phyloP scores from a whole-genome alignment of 2,329 filamentous ascomycete genomes.

The Teratosphaeria viscida region DNA sequence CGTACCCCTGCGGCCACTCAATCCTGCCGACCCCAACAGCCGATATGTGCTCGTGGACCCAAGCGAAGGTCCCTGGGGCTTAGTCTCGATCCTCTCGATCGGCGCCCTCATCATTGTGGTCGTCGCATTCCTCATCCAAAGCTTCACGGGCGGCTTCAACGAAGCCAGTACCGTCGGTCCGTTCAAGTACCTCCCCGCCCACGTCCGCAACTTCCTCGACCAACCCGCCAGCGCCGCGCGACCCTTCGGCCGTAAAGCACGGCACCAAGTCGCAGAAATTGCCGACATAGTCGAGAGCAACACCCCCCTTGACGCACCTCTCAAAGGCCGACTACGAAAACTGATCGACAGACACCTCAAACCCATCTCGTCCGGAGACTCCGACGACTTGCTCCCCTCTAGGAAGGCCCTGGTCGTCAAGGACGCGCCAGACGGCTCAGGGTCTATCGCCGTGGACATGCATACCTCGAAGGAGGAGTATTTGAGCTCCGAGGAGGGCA shows the following conservation, averaged over 20 bases:
- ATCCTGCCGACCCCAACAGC: conserved; percentile 37
- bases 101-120: conserved; percentile 53
- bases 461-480: conserved; percentile 31
- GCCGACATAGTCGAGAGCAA: not conserved
- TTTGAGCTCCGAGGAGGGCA: conserved; percentile 28
- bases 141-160: conserved; percentile 42
- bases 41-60: conserved; percentile 60
- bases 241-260: not conserved
- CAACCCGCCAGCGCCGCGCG: conserved; percentile 9
- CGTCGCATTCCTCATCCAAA: conserved; percentile 52
- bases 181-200: conserved; percentile 44
- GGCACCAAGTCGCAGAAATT: not conserved
- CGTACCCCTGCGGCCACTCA: conserved; percentile 51
- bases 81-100: conserved; percentile 46
- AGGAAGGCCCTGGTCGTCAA: conserved; percentile 33
- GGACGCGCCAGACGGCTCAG: conserved; percentile 22
- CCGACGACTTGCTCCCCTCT: not conserved
- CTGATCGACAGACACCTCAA: conserved; percentile 2
- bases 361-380: not conserved
- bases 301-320: not conserved
- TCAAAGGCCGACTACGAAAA: conserved; percentile 2
- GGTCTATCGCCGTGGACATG: conserved; percentile 24
- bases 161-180: conserved; percentile 29
- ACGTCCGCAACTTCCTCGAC: conserved; percentile 29
- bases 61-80: conserved; percentile 42